Evolutionary conservation across 768 basidiomycete species (phyloP).

Genomic region (Leccinellum albellum): DNA sequence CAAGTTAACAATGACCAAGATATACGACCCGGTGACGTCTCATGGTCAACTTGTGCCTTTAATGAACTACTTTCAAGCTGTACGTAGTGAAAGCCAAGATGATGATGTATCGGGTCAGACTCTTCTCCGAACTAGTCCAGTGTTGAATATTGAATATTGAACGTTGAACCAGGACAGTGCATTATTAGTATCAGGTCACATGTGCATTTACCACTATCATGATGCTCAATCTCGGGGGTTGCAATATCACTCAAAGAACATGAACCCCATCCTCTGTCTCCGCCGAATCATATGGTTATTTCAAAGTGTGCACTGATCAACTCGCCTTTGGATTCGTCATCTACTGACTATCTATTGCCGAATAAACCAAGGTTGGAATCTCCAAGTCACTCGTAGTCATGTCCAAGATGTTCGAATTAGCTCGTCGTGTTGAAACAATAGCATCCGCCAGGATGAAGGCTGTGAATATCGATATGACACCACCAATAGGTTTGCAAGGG

Average conservation of each 20-base stretch:
- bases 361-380: not conserved
- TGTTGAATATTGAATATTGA: too few relatives aligned
- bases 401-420: not conserved
- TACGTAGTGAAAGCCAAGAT: not conserved
- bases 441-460: not conserved
- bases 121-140: not conserved
- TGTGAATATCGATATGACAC: slow-evolving; percentile 35
- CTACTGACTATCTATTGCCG: not conserved
- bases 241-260: not conserved
- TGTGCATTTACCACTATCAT: not conserved
- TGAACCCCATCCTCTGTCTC: not conserved
- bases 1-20: too few relatives aligned
- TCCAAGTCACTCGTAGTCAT: not conserved
- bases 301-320: not conserved
- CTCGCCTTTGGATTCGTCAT: not conserved
- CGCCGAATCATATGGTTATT: not conserved
- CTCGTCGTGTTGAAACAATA: not conserved
- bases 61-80: not conserved
- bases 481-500: slow-evolving; percentile 18
- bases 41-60: not conserved
- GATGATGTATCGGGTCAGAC: too few relatives aligned
- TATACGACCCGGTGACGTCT: not conserved
- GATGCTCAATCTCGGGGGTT: not conserved
- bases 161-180: too few relatives aligned
- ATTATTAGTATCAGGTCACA: too few relatives aligned